phyloP scores from a whole-genome alignment of 495 filamentous ascomycete genomes.

The Neurospora cerealis region DNA sequence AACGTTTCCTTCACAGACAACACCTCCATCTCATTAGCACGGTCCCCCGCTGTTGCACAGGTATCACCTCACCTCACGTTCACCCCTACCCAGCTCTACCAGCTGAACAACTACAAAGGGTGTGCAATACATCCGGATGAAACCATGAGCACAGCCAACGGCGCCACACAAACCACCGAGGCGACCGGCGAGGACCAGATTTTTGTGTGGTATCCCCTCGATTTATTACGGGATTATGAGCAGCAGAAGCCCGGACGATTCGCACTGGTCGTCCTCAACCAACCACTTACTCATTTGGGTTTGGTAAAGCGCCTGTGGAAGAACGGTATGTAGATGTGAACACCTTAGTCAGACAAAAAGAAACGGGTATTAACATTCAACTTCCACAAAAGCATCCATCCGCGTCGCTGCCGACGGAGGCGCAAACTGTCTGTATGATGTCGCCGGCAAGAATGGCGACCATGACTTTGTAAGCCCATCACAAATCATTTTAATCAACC shows the following conservation, averaged over 20 bases:
- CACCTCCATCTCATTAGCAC: not conserved
- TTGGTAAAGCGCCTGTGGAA: conserved; percentile 43
- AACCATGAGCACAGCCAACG: not conserved
- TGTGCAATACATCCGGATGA: not conserved
- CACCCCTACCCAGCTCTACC: not conserved
- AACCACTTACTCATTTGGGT: conserved; percentile 49
- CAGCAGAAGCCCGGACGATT: conserved; percentile 22
- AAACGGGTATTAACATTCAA: not conserved
- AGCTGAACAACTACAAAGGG: not conserved
- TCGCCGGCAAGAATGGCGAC: conserved; percentile 19
- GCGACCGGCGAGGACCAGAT: not conserved
- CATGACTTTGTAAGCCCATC: conserved; percentile 9
- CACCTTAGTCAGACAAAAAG: not conserved
- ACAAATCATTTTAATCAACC: not conserved
- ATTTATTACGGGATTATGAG: conserved; percentile 9
- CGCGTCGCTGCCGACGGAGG: conserved; percentile 83
- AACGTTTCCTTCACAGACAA: not conserved
- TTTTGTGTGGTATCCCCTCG: conserved; percentile 21
- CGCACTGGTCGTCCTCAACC: conserved; percentile 60
- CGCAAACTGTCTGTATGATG: conserved; percentile 68
- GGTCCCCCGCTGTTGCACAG: not conserved
- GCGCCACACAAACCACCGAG: not conserved
- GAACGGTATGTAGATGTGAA: conserved; percentile 37
- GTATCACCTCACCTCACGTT: not conserved
- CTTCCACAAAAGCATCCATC: conserved; percentile 34